Percentiles rank a stretch among this genome's conserved stretches.
phyloP scores from a whole-genome alignment of 1,139 yeast species.

The Yamadazyma aaseri region DNA sequence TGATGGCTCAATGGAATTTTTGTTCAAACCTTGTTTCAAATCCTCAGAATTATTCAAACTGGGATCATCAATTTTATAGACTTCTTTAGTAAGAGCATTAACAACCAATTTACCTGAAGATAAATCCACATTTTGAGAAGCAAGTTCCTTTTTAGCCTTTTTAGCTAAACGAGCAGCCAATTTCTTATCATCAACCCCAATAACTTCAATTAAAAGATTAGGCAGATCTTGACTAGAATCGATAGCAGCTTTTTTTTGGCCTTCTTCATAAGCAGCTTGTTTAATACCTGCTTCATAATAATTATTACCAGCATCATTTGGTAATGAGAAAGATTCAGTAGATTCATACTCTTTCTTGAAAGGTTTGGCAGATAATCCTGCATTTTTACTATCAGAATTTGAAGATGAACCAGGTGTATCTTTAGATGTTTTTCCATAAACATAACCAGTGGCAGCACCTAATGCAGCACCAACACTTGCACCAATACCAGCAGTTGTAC shows the following conservation, averaged over 20 bases:
- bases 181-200: slow-evolving; percentile 34
- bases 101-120: slow-evolving; percentile 35
- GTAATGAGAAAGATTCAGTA: slow-evolving; percentile 1
- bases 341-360: slow-evolving; percentile 10
- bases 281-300: slow-evolving; percentile 14
- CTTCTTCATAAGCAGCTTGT: slow-evolving; percentile 11
- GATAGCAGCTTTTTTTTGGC: slow-evolving; percentile 11
- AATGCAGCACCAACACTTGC: slow-evolving; percentile 22
- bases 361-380: slow-evolving; percentile 11
- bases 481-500: slow-evolving; percentile 6
- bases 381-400: slow-evolving; percentile 2
- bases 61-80: slow-evolving; percentile 26
- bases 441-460: slow-evolving; percentile 26
- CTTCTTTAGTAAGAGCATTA: slow-evolving; percentile 34
- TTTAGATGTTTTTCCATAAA: too few species aligned
- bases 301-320: slow-evolving; percentile 6
- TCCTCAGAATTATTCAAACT: too few species aligned
- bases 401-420: too few species aligned
- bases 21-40: too few species aligned
- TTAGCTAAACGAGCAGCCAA: slow-evolving; percentile 37
- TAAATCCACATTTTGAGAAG: slow-evolving; percentile 36
- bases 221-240: slow-evolving; percentile 4
- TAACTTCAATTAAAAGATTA: slow-evolving; percentile 33
- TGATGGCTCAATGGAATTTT: too few species aligned
- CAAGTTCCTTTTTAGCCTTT: slow-evolving; percentile 33